A percentile compares a stretch with the other conserved stretches of the same genome.
phyloP scores from a whole-genome alignment of 176 grass and related monocot genomes.

The Lolium perenne region DNA sequence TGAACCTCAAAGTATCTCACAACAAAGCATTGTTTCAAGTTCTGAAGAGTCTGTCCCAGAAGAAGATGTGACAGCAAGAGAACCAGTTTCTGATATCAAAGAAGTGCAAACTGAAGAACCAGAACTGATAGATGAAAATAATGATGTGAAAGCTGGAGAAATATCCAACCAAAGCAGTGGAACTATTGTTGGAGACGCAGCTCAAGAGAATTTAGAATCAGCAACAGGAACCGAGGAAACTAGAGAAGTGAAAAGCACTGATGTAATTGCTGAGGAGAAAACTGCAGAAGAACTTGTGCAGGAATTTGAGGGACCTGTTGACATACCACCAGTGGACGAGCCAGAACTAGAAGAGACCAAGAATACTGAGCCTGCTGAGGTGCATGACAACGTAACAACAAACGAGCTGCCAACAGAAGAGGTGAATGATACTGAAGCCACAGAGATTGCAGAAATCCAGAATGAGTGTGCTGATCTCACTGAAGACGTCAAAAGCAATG shows the following conservation, averaged over 20 bases:
- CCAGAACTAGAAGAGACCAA: constrained; percentile 23
- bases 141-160: constrained; percentile 30
- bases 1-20: neutral
- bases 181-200: neutral
- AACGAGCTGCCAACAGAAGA: constrained; percentile 9
- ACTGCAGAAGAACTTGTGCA: constrained; percentile 12
- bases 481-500: constrained; percentile 5
- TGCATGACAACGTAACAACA: constrained; percentile 10
- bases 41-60: constrained; percentile 35
- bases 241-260: constrained; percentile 28
- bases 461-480: constrained; percentile 21
- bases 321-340: constrained; percentile 32
- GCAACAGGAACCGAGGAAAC: neutral
- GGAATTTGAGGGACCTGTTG: constrained; percentile 31
- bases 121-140: neutral
- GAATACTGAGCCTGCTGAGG: constrained; percentile 10
- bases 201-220: constrained; percentile 26
- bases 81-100: constrained; percentile 8
- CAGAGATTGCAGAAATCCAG: constrained; percentile 20
- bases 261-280: constrained; percentile 15
- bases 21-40: constrained; percentile 18
- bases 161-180: constrained; percentile 8
- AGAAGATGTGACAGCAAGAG: constrained; percentile 31
- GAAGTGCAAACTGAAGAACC: constrained; percentile 17
- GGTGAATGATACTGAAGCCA: neutral